Conservation (phyloP, 2,329 filamentous ascomycete species). For the Lecanicillium sp. region DNA sequence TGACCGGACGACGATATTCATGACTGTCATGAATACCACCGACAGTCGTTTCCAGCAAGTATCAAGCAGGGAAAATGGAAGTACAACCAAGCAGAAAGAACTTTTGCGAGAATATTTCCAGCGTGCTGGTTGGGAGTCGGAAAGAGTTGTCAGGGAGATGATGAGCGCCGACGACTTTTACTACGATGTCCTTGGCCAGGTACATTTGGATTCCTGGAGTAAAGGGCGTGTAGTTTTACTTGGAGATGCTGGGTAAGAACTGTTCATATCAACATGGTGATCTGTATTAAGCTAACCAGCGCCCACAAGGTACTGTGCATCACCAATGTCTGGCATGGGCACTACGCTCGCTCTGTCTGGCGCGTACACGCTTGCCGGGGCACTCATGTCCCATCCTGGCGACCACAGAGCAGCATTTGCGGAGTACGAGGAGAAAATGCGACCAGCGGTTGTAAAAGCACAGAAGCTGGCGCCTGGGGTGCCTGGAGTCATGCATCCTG, state of each 20-base stretch:
- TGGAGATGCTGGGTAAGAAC: slow-evolving; percentile 37
- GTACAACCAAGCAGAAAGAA: slow-evolving; percentile 25
- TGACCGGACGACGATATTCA: slow-evolving; percentile 12
- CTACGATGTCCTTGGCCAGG: slow-evolving; percentile 29
- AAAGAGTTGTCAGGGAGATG: slow-evolving; percentile 27
- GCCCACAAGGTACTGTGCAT: slow-evolving; percentile 32
- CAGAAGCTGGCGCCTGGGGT: slow-evolving; percentile 25
- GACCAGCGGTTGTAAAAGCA: slow-evolving; percentile 29
- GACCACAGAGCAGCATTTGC: slow-evolving; percentile 22
- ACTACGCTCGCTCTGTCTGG: slow-evolving; percentile 36
- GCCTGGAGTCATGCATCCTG: slow-evolving; percentile 17
- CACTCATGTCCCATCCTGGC: slow-evolving; percentile 20
- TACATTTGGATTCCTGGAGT: slow-evolving; percentile 26
- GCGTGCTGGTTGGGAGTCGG: slow-evolving; percentile 37
- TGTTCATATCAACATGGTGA: too few relatives aligned
- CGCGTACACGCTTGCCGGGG: slow-evolving; percentile 44
- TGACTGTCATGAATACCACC: slow-evolving; percentile 21
- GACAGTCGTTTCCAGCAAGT: slow-evolving; percentile 14
- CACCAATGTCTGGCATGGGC: slow-evolving; percentile 39
- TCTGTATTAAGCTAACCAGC: too few relatives aligned
- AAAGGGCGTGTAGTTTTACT: slow-evolving; percentile 30
- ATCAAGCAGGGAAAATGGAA: slow-evolving; percentile 16
- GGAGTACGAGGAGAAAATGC: slow-evolving; percentile 32
- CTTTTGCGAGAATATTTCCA: slow-evolving; percentile 30
- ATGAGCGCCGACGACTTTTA: slow-evolving; percentile 30